Evolutionary conservation across 2,329 filamentous ascomycete species (phyloP), one percentile per base, ranked within the genome.

Genomic region (Penicillium rolfsii): DNA sequence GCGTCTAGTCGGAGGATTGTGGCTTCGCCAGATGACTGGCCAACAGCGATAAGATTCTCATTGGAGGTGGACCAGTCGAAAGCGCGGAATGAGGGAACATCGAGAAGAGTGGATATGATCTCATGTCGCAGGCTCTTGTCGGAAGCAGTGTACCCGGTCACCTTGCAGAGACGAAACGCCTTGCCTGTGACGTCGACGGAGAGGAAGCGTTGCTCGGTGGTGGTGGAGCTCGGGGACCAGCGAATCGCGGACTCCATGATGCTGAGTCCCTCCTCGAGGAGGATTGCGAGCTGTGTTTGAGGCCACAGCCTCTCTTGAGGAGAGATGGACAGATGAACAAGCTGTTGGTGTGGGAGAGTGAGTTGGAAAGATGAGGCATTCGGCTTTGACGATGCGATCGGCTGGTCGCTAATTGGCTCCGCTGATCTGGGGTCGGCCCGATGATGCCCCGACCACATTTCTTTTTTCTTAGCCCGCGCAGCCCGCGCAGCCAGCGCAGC

Each of bases 51-150:
- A 2, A 87, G 74, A 52, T 80, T 79, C 60, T 86, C 83, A 65
- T 87, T 80, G 38, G 78, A 79, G 57, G 83, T 83, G 6, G 85
- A 88, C 86, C 86, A 89, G 72, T 88, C 86, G 73, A 89, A 89
- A 14, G 87, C 86, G 41, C 84, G 85, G 70, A 88, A 88, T 30
- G 83, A 81, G 30, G 85, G 85, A 1, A 88, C 80, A 63, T 84
- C 83, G 66, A 81, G 81, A 58, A 83, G 81, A 1, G 81, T 79
- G 19, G 82, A 80, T 6, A 87, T 69, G 22, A 83, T 78, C 56
- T 83, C 80, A 76, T 87, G 85, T 22, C 79, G 75, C 56, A 87
- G 68, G 19, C 73, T 75, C 14, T 70, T 72, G 49, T 75, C 73
- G 11, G 19, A 46, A 12, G 53, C n/a, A 52, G 74, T 70, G 54